Evolutionary conservation across 148 eudicot species (phyloP), one percentile per base, ranked within the genome.

Genomic region (Cornus suecica): DNA sequence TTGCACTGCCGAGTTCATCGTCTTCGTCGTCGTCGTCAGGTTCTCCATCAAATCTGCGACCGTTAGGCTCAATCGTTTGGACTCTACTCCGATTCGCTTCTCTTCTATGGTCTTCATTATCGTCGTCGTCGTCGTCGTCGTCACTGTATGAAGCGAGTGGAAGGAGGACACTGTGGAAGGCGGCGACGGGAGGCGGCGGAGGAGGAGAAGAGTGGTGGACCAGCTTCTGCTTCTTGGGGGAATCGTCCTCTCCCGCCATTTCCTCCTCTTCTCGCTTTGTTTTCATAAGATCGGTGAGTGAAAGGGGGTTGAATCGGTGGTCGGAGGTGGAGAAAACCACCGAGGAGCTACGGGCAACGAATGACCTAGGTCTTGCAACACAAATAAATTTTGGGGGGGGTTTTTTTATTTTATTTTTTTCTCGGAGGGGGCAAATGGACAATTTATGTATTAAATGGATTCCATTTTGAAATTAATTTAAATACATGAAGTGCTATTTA

Each of bases 81-180:
- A 24, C 23, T 45, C 60, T 68, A 66, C 14, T 54, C 79, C 58
- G 29, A 11, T 51, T 71, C 5, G 70, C 88, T 27, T 73, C 79
- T 48, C 83, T 71, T 34, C 84, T 71, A 34, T 80, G 75, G 63
- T 78, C 85, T 37, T 89, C 92, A 15, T 58, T 25, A 18, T 58
- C 62, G 15, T 92, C 94, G 18, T 86, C 89, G 2, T 88, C 90
- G 8, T 91, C 99, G 3, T 94, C 94, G n/a, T 91, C 97, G 3
- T 89, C 90, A 1, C 82, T 87, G 26, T 95, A 93, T 0, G 93
- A 78, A 69, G 97, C 88, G 60, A 95, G 87, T 4, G 97, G 94
- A 61, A 91, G 87, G 5, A 92, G 84, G 9, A 93, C 86, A n/a
- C 91, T 93, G 24, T 91, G 88, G 13, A 88, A 86, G 1, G 85